Evolutionary conservation across 768 basidiomycete genomes (phyloP), one percentile per base, ranked within the genome.

Genomic region (Aureoboletus auriporus): DNA sequence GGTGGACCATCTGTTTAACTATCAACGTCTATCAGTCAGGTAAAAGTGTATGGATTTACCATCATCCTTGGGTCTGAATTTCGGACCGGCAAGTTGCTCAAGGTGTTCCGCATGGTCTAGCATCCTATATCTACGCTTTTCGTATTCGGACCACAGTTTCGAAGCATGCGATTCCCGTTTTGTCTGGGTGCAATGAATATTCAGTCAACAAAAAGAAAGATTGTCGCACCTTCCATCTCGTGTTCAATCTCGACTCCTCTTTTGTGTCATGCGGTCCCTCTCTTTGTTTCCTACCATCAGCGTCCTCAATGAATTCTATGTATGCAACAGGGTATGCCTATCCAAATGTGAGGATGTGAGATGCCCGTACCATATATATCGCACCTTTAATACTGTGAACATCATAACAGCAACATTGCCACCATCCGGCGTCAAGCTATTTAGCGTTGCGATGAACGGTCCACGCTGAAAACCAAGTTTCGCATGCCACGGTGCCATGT

Each of bases 401-500:
- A 93, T 86, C 76, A 94, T 73, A 8, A 84, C 75, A 7, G 85
- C 71, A 0, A 95, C 77, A 7, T 73, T 54, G 0, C 95, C 96
- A 0, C 96, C 96, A 58, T 94, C 89, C 0, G 82, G 64, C 1
- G 84, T 84, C 42, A 99, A 67, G 59, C 86, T 89, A 49, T 83
- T 77, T 53, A 98, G 69, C 0, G 88, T 87, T 0, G 90, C 81
- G 26, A 94, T 73, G 58, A 77, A 88, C 2, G 83, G 84, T 5
- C 70, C 69, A 20, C 59, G 69, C 50, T 78, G 79, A 60, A 91
- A 91, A 7, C 96, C 96, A 6, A 99, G 76, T 55, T 85, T 89
- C 1, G 83, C 74, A 60, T 96, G 80, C 96, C 96, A 99, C 0
- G 83, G 78, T 5, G 86, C 88, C 44, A 94, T 73, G 52, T 88